Evolutionary conservation across 306 rosid genomes (phyloP).

Genomic region (Prunus padus): DNA sequence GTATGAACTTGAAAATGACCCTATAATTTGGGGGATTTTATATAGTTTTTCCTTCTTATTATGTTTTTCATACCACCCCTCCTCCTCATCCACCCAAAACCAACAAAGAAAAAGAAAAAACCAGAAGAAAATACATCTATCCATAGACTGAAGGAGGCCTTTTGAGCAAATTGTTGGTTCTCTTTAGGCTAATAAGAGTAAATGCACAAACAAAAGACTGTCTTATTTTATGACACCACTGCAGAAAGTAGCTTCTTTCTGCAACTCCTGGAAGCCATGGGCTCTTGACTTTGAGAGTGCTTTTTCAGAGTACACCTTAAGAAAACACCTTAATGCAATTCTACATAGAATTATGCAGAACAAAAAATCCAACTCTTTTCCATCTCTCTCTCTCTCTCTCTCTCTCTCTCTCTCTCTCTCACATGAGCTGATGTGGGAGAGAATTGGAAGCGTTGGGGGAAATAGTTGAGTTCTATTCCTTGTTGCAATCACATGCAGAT

Average conservation of each 20-base stretch:
- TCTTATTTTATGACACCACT: not conserved
- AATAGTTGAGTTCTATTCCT: no score
- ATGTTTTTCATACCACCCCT: no score
- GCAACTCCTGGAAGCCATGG: constrained; percentile 2
- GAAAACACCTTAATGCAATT: not conserved
- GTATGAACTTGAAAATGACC: no score
- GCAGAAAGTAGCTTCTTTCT: not conserved
- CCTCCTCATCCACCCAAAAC: no score
- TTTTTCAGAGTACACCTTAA: not conserved
- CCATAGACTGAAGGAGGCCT: not conserved
- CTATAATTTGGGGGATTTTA: no score
- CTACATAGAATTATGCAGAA: not conserved
- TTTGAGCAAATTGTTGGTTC: not conserved
- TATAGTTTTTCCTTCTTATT: no score
- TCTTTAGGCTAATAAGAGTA: not conserved
- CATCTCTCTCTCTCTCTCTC: not conserved
- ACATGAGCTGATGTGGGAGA: no score
- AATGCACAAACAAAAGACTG: not conserved
- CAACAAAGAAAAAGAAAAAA: no score
- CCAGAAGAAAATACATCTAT: not conserved
- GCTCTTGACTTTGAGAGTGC: not conserved
- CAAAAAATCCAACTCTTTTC: not conserved
- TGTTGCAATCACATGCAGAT: not conserved
- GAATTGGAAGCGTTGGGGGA: no score
- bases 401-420: no score